Evolutionary conservation across 345 rosid species (phyloP).

Genomic region (Bruguiera parviflora): DNA sequence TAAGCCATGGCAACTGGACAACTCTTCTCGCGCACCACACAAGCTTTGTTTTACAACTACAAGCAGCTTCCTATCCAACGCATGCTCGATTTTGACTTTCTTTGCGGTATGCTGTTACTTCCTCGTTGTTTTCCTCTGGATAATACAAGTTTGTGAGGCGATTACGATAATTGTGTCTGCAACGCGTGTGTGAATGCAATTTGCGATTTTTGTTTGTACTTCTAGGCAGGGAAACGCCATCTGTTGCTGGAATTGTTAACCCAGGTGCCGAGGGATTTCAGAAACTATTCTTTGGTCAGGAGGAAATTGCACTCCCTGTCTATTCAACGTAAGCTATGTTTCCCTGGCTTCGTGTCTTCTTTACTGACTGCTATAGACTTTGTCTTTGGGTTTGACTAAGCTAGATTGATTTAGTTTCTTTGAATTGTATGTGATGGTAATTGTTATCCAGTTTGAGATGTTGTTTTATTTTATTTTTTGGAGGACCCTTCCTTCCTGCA

Average conservation of each 20-base stretch:
- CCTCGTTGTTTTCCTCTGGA: not conserved
- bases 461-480: not conserved
- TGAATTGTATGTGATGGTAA: not conserved
- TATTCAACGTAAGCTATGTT: conserved; percentile 62
- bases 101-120: conserved; percentile 56
- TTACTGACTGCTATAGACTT: too few relatives aligned
- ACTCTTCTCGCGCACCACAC: conserved; percentile 78
- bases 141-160: not conserved
- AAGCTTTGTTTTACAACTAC: conserved; percentile 88
- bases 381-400: not conserved
- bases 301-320: conserved; percentile 98
- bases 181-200: too few relatives aligned
- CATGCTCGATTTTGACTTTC: conserved; percentile 99
- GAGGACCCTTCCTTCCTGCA: not conserved
- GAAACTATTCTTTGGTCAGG: conserved; percentile 96
- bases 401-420: not conserved
- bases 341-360: not conserved
- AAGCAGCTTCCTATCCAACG: conserved; percentile 97
- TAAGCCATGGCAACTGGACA: conserved; percentile 90
- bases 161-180: not conserved
- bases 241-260: conserved; percentile 92
- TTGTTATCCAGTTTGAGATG: not conserved
- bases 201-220: not conserved
- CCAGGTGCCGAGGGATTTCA: conserved; percentile 98
- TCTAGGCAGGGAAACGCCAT: conserved; percentile 79